These are phyloP conservation scores for Asterochloris sp. DNA, from an alignment of 139 green algal genomes.

Conservation along the genomic window DNA sequence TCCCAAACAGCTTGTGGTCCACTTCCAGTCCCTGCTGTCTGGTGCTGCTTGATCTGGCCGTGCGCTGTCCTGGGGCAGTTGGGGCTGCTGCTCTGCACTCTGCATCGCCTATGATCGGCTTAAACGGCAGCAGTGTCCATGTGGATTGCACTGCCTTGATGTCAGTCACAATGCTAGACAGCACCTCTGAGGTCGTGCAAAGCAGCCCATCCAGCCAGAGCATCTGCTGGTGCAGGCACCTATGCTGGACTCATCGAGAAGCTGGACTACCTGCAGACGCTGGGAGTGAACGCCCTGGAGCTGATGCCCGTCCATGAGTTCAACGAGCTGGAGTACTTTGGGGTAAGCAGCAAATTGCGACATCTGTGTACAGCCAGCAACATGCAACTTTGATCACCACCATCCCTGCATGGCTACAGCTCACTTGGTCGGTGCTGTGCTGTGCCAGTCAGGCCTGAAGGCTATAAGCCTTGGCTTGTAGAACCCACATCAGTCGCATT, in stretches of 20 bases:
- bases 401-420: no score
- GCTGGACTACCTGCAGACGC: constrained; percentile 86
- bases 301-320: constrained; percentile 96
- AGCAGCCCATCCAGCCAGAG: neutral
- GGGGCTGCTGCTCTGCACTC: no score
- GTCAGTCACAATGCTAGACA: neutral
- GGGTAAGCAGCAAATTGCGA: constrained; percentile 10
- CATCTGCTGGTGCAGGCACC: constrained; percentile 58
- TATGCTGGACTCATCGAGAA: constrained; percentile 83
- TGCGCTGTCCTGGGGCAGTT: no score
- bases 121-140: no score
- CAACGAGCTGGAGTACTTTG: constrained; percentile 98
- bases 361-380: neutral
- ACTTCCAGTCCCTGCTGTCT: no score
- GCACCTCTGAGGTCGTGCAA: neutral
- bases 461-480: no score
- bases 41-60: no score
- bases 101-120: no score
- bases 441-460: no score
- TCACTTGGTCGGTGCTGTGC: no score
- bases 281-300: constrained; percentile 96
- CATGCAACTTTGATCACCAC: neutral
- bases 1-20: no score
- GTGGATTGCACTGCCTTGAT: neutral
- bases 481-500: neutral